phyloP scores from a whole-genome alignment of 495 filamentous ascomycete genomes.

The Glonium stellatum region DNA sequence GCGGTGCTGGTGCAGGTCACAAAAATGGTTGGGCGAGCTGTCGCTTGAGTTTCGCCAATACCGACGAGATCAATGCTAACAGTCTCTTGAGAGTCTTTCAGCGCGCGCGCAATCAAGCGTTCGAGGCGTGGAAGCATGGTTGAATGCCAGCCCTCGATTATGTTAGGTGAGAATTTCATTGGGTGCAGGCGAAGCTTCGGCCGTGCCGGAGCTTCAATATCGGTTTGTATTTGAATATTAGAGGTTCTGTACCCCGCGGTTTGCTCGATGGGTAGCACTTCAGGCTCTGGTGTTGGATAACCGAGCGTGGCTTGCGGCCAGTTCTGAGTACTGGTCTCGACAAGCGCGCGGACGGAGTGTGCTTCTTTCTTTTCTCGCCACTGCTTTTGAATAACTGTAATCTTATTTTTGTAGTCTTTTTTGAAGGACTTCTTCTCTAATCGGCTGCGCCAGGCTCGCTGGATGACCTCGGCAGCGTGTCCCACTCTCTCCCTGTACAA shows the following conservation, averaged over 20 bases:
- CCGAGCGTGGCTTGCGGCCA: conserved; percentile 13
- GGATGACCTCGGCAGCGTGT: conserved; percentile 24
- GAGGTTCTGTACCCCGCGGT: conserved; percentile 4
- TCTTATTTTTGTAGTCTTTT: conserved; percentile 33
- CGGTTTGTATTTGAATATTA: conserved; percentile 16
- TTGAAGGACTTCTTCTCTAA: conserved; percentile 16
- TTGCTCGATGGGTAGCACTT: conserved; percentile 5
- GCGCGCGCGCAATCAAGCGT: conserved; percentile 34
- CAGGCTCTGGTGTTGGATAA: conserved; percentile 15
- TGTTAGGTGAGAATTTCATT: conserved; percentile 31
- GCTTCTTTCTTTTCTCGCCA: conserved; percentile 30
- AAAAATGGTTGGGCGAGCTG: conserved; percentile 41
- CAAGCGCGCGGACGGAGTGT: conserved; percentile 19
- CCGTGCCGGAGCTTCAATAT: conserved; percentile 11
- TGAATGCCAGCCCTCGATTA: conserved; percentile 37
- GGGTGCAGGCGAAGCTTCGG: conserved; percentile 34
- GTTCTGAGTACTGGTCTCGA: conserved; percentile 7
- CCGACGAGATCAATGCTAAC: conserved; percentile 39
- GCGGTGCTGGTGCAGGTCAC: conserved; percentile 40
- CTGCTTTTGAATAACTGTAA: conserved; percentile 31
- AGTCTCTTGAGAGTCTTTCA: conserved; percentile 38
- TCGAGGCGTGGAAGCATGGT: conserved; percentile 36
- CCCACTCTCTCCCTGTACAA: conserved; percentile 9
- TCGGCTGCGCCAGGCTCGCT: conserved; percentile 25
- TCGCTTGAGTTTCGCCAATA: conserved; percentile 37